These are phyloP conservation scores for Pholiota adiposa DNA, from an alignment of 1,284 basidiomycete genomes.

Conservation along the genomic window DNA sequence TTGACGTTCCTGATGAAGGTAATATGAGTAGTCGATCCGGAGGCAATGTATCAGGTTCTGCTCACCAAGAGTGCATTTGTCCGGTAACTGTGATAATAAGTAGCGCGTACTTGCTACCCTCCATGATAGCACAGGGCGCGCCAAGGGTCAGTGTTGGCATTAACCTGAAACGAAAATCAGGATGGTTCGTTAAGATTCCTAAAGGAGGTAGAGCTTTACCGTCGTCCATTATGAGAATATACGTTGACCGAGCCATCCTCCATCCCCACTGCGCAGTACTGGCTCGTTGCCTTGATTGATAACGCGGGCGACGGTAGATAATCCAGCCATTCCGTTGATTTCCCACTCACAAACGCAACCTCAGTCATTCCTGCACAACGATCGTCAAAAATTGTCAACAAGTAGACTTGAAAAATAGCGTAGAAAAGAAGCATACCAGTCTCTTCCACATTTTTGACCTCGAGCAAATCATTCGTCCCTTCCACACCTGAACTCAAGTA, in stretches of 20 bases:
- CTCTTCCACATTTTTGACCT: slow-evolving; percentile 79
- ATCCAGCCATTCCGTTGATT: slow-evolving; percentile 86
- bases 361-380: slow-evolving; percentile 60
- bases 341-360: slow-evolving; percentile 64
- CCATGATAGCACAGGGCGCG: slow-evolving; percentile 69
- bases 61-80: slow-evolving; percentile 40
- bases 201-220: slow-evolving; percentile 43
- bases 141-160: slow-evolving; percentile 81
- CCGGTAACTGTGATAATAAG: slow-evolving; percentile 76
- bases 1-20: slow-evolving; percentile 67
- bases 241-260: slow-evolving; percentile 79
- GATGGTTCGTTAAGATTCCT: slow-evolving; percentile 6
- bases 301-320: slow-evolving; percentile 78
- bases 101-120: slow-evolving; percentile 65
- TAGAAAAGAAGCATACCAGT: slow-evolving; percentile 52
- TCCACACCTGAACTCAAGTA: slow-evolving; percentile 63
- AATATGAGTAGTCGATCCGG: slow-evolving; percentile 2
- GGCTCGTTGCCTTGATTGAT: slow-evolving; percentile 62
- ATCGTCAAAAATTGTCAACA: slow-evolving; percentile 3
- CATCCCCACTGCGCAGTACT: slow-evolving; percentile 77
- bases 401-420: slow-evolving; percentile 1
- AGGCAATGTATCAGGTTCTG: no score
- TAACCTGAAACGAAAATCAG: slow-evolving; percentile 46
- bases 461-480: slow-evolving; percentile 69
- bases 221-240: slow-evolving; percentile 80